Base-by-base conservation (phyloP, 208 protist genomes). In the Polymyxa betae region DNA sequence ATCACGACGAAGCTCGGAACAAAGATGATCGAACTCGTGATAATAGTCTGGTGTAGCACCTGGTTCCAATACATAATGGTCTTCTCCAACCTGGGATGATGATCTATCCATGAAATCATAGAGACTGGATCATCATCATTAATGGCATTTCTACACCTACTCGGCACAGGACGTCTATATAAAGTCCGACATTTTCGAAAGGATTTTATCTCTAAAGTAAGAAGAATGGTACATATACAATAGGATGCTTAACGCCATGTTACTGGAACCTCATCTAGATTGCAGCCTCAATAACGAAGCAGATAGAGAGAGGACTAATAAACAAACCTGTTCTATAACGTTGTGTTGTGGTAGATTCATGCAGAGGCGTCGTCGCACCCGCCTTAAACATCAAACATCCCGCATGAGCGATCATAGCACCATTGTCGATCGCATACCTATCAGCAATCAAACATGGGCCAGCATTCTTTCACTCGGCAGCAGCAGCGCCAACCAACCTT, bases 351-450 rank as follows among this genome's bases (percentile, higher is more conserved):
- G 72, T 82, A 5, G 72, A 38, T n/a, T 82, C 72, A 43, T 35
- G 12, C 5, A 82, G 40, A 12, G 72, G 16, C 16, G 72, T 82
- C 35, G 16, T 82, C n/a, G 40, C 16, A 12, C 72, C 72, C 5
- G 72, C 5, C 35, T 43, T 5, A 43, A 88, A 43, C 77, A 92
- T 89, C 1, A 92, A 45, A 0, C 78, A 92, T 24, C 88, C 92
- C 0, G 98, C 97, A 90, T 98, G 99, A 0, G 98, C 98, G 92
- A 99, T 99, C 99, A 99, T 99, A 77, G 98, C 98, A 0, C 99
- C 99, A 93, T 99, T 99, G 94, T 99, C 99, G 92, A 99, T 99
- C 91, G 98, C 99, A 94, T 99, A 99, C 0, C 98, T 90, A 49
- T 44, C 20, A 93, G 40, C 98, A 95, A 90, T 99, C 97, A 94